A percentile compares a stretch with the other conserved stretches of the same genome.
Conservation (phyloP, 2,329 filamentous ascomycete species). For the Zasmidium angulare region DNA sequence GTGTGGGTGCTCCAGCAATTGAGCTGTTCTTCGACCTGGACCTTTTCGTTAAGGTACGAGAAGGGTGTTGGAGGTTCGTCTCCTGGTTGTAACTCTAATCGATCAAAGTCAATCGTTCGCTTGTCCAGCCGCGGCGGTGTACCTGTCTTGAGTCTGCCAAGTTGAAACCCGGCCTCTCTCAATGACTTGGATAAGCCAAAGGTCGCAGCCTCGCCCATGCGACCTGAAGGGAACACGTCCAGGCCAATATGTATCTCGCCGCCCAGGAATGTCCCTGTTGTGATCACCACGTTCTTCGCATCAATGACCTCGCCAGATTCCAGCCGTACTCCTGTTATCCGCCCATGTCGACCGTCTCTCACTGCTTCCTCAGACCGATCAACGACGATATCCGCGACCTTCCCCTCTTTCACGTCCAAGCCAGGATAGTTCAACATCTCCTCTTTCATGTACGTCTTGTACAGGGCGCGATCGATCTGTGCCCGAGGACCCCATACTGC, state of each 20-base stretch:
- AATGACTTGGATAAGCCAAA: slow-evolving; percentile 90
- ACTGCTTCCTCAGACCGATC: slow-evolving; percentile 52
- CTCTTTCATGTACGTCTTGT: slow-evolving; percentile 86
- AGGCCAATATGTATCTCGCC: slow-evolving; percentile 94
- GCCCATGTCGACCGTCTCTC: slow-evolving; percentile 59
- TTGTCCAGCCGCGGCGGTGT: slow-evolving; percentile 85
- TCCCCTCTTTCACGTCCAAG: slow-evolving; percentile 77
- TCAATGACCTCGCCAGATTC: slow-evolving; percentile 84
- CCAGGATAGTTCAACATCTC: slow-evolving; percentile 78
- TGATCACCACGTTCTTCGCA: slow-evolving; percentile 83
- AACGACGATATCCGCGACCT: slow-evolving; percentile 87
- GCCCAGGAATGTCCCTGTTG: slow-evolving; percentile 91
- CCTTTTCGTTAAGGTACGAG: slow-evolving; percentile 79
- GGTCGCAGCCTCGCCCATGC: slow-evolving; percentile 91
- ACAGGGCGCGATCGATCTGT: slow-evolving; percentile 89
- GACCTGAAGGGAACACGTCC: slow-evolving; percentile 78
- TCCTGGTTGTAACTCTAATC: slow-evolving; percentile 71
- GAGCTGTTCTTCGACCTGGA: slow-evolving; percentile 78
- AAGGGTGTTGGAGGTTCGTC: slow-evolving; percentile 88
- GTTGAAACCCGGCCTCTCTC: slow-evolving; percentile 79
- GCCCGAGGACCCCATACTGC: slow-evolving; percentile 96
- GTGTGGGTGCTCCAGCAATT: slow-evolving; percentile 87
- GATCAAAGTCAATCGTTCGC: slow-evolving; percentile 75
- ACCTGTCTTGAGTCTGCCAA: slow-evolving; percentile 91
- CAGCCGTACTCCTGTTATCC: slow-evolving; percentile 79